phyloP scores from a whole-genome alignment of 805 yeast genomes.

The Yarrowia deformans region DNA sequence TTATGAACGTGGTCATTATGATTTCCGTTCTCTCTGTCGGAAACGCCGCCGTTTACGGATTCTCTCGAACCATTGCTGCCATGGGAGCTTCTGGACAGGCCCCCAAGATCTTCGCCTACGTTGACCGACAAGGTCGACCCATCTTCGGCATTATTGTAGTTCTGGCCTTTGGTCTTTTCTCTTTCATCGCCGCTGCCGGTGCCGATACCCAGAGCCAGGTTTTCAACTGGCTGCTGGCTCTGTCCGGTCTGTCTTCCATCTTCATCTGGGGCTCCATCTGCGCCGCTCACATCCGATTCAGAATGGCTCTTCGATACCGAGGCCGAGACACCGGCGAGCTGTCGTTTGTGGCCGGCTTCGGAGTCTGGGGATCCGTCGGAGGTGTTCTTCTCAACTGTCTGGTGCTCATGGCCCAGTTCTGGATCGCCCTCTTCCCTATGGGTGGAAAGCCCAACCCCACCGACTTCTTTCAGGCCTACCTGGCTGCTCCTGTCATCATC shows the following conservation, averaged over 20 bases:
- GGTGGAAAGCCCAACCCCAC: constrained; percentile 58
- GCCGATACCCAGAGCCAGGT: constrained; percentile 57
- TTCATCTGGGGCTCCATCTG: constrained; percentile 80
- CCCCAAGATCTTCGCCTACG: constrained; percentile 64
- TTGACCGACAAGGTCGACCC: constrained; percentile 77
- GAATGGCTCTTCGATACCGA: constrained; percentile 60
- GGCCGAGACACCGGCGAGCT: constrained; percentile 68
- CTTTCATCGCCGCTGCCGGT: constrained; percentile 64
- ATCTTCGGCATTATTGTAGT: constrained; percentile 61
- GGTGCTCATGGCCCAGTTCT: constrained; percentile 78
- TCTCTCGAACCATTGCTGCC: constrained; percentile 71
- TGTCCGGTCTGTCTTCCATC: constrained; percentile 74
- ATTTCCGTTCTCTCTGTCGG: constrained; percentile 76
- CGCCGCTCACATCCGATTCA: constrained; percentile 67
- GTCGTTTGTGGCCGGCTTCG: constrained; percentile 64
- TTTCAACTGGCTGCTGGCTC: constrained; percentile 75
- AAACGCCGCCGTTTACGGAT: constrained; percentile 69
- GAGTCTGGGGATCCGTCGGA: constrained; percentile 64
- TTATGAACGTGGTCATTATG: constrained; percentile 72
- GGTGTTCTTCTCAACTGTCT: constrained; percentile 64
- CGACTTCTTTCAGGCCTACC: constrained; percentile 60
- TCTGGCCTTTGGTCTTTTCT: constrained; percentile 57
- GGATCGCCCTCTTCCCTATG: constrained; percentile 80
- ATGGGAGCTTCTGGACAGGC: constrained; percentile 70
- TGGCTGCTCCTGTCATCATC: constrained; percentile 56